Base-by-base conservation (phyloP, 2,329 filamentous ascomycete genomes). In the Remersonia thermophila region DNA sequence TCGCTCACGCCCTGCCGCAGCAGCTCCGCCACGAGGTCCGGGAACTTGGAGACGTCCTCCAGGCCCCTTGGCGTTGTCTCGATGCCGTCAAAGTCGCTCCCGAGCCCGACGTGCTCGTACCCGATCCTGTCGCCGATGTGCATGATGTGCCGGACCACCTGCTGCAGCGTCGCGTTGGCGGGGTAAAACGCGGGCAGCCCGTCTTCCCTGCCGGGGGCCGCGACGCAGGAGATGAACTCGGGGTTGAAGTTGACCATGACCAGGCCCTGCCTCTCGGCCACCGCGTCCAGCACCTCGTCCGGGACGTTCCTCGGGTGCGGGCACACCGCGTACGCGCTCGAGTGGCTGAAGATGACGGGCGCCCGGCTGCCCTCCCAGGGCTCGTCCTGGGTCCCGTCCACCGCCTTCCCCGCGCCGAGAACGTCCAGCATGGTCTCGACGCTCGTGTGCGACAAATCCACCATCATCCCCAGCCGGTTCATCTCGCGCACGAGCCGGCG, bases 401-500 rank as follows among this genome's bases (percentile, higher is more conserved):
- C 33, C n/a, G 13, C 47, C 55, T 7, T 35, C 5, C 13, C 29
- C 6, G 13, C 30, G 7, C 73, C 74, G 0, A 95, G 70, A 0
- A 89, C 83, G 49, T 94, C 83, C 6, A 77, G 62, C 83, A 93
- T 91, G 0, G 87, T 94, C 41, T 89, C 80, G 38, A 73, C 71
- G 48, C 80, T 73, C 4, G 66, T 65, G 56, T 95, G 89, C 6
- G 82, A 71, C 26, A 95, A 67, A 54, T 95, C 89, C 28, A 96
- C 82, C n/a, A 95, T 76, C 78, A 95, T 86, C 17, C 89, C 89
- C 2, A 95, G 65, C 3, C 89, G 73, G 55, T 95, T 96, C 87
- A 96, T 95, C 63, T 96, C 89, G 26, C 66, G 66, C 30, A 96
- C 66, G 1, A 95, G 60, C 10, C 66, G 55, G 35, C 73, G 70